These are phyloP conservation scores for Zymoseptoria ardabiliae DNA, from an alignment of 2,329 filamentous ascomycete species.

Conservation along the genomic window DNA sequence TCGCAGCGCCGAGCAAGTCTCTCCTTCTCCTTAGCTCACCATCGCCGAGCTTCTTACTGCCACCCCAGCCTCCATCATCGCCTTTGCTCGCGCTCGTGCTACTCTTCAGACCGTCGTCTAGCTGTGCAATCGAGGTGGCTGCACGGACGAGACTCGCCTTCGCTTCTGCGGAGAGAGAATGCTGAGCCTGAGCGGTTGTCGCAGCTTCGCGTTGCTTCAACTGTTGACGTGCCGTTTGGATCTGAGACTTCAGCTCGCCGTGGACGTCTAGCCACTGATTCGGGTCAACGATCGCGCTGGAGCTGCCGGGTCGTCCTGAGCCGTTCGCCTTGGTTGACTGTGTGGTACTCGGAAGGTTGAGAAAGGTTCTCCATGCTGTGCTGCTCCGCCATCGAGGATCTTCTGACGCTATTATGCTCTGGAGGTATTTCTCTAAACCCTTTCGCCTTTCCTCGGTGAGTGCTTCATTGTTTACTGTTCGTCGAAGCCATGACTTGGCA, in stretches of 20 bases:
- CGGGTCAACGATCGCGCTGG: slow-evolving; percentile 37
- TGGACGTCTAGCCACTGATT: slow-evolving; percentile 71
- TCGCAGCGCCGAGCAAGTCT: slow-evolving; percentile 62
- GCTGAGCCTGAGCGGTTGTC: slow-evolving; percentile 50
- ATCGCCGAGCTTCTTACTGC: slow-evolving; percentile 53
- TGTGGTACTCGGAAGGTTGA: slow-evolving; percentile 56
- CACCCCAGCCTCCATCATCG: slow-evolving; percentile 33
- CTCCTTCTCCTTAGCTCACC: slow-evolving; percentile 66
- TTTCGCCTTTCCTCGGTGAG: slow-evolving; percentile 63
- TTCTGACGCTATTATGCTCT: slow-evolving; percentile 62
- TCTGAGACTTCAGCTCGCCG: slow-evolving; percentile 61
- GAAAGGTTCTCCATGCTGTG: slow-evolving; percentile 63
- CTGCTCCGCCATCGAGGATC: slow-evolving; percentile 71
- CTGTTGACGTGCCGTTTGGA: slow-evolving; percentile 60
- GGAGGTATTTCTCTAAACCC: slow-evolving; percentile 64
- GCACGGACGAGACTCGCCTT: slow-evolving; percentile 67
- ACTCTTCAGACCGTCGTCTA: slow-evolving; percentile 57
- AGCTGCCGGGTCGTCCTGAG: slow-evolving; percentile 10
- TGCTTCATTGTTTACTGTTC: slow-evolving; percentile 60
- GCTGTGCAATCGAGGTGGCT: slow-evolving; percentile 53
- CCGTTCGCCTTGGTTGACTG: slow-evolving; percentile 27
- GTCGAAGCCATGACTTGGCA: slow-evolving; percentile 68
- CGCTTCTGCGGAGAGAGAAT: slow-evolving; percentile 57
- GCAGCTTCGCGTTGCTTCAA: slow-evolving; percentile 63
- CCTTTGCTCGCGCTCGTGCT: slow-evolving; percentile 29